Conservation (phyloP, 495 filamentous ascomycete species). For the Pyronema domesticum region DNA sequence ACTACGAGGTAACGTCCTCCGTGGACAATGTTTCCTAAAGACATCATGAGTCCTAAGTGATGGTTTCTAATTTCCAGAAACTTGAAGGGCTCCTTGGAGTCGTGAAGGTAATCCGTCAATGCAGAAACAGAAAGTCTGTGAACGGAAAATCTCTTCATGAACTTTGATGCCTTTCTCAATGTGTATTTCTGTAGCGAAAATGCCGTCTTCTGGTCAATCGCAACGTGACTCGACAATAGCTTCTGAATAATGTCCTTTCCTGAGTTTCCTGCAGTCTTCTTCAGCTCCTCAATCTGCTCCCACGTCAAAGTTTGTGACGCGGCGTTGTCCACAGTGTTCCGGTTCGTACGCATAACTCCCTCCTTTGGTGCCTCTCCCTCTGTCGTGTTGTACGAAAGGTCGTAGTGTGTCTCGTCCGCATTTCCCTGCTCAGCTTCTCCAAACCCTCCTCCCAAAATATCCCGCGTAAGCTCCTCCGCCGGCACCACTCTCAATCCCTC, state of each 20-base stretch:
- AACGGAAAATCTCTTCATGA: conserved; percentile 67
- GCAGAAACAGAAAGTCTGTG: conserved; percentile 62
- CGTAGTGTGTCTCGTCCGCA: conserved; percentile 23
- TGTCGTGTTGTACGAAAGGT: conserved; percentile 23
- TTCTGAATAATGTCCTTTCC: conserved; percentile 80
- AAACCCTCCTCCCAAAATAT: conserved; percentile 43
- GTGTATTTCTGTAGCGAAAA: conserved; percentile 93
- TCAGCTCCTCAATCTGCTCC: conserved; percentile 81
- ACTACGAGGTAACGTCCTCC: conserved; percentile 71
- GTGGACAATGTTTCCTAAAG: conserved; percentile 47
- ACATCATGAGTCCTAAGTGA: conserved; percentile 52
- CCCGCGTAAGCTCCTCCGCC: conserved; percentile 62
- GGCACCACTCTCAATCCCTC: conserved; percentile 60
- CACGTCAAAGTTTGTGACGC: conserved; percentile 64
- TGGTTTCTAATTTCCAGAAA: conserved; percentile 86
- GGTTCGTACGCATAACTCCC: conserved; percentile 59
- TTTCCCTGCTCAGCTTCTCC: conserved; percentile 27
- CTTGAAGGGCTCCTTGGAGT: conserved; percentile 56
- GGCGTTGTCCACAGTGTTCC: conserved; percentile 59
- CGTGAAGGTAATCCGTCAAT: conserved; percentile 53
- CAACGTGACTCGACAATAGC: conserved; percentile 65
- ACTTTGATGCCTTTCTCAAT: conserved; percentile 82
- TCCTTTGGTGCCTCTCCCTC: conserved; percentile 24
- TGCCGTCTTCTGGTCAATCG: conserved; percentile 79
- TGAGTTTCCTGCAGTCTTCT: conserved; percentile 63